Conservation (phyloP, 2,329 filamentous ascomycete species). For the Pestalotiopsis sp. region DNA sequence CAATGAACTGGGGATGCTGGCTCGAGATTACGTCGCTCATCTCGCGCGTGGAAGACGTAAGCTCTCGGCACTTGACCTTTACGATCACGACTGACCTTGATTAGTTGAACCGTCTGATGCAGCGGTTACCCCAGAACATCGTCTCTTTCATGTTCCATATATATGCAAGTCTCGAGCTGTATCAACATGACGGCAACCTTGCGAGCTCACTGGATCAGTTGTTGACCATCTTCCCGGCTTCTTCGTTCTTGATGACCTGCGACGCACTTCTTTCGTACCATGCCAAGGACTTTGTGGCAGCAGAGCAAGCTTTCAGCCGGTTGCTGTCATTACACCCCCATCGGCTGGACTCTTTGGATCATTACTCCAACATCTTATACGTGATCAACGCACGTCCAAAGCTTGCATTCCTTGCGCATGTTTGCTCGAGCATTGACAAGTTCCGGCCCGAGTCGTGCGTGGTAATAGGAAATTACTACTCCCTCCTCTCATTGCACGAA, state of each 20-base stretch:
- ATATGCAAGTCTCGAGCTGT: constrained; percentile 87
- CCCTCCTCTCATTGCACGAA: constrained; percentile 89
- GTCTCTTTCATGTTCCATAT: constrained; percentile 94
- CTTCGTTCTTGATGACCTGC: constrained; percentile 88
- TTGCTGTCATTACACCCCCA: constrained; percentile 74
- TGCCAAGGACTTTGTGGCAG: constrained; percentile 74
- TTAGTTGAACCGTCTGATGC: constrained; percentile 71
- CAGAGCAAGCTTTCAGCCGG: constrained; percentile 72
- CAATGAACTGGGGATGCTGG: constrained; percentile 98
- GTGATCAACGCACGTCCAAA: constrained; percentile 88
- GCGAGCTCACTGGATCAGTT: constrained; percentile 77
- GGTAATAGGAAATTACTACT: constrained; percentile 97
- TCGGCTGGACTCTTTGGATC: constrained; percentile 85
- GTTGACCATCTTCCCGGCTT: constrained; percentile 81
- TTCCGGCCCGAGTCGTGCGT: constrained; percentile 97
- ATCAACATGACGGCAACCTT: constrained; percentile 77
- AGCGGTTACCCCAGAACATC: constrained; percentile 82
- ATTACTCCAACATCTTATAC: constrained; percentile 97
- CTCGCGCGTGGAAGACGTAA: constrained; percentile 77
- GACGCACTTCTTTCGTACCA: constrained; percentile 88
- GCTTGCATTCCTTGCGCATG: constrained; percentile 86
- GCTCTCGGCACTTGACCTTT: constrained; percentile 27
- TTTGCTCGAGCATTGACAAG: constrained; percentile 89
- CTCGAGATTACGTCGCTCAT: constrained; percentile 85
- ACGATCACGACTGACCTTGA: background rate